phyloP scores from a whole-genome alignment of 2,329 filamentous ascomycete species.

The Scedosporium minutisporum region DNA sequence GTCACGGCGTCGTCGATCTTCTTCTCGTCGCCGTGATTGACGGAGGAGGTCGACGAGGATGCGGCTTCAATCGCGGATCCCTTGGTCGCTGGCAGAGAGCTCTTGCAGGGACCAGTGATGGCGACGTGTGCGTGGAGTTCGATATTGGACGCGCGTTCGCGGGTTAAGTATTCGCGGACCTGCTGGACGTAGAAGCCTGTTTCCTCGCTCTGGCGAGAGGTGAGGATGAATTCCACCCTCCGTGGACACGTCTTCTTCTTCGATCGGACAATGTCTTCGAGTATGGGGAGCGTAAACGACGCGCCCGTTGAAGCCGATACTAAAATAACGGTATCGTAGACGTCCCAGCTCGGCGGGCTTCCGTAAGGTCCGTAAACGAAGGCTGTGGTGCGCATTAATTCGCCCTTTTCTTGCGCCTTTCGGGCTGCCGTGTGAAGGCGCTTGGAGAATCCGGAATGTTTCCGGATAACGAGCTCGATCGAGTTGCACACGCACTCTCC shows the following conservation, averaged over 20 bases:
- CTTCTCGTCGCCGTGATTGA: background rate
- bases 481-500: slow-evolving; percentile 48
- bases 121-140: slow-evolving; percentile 44
- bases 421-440: slow-evolving; percentile 38
- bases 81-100: background rate
- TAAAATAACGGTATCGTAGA: slow-evolving; percentile 49
- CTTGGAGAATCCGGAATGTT: slow-evolving; percentile 47
- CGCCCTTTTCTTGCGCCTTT: slow-evolving; percentile 16
- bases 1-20: background rate
- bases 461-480: slow-evolving; percentile 47
- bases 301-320: slow-evolving; percentile 55
- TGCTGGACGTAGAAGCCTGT: slow-evolving; percentile 45
- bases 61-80: background rate
- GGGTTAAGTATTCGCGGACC: slow-evolving; percentile 34
- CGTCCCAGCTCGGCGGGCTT: slow-evolving; percentile 43
- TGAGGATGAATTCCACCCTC: slow-evolving; percentile 42
- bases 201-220: slow-evolving; percentile 42
- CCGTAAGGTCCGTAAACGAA: slow-evolving; percentile 50
- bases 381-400: slow-evolving; percentile 21
- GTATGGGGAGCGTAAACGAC: slow-evolving; percentile 49
- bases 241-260: slow-evolving; percentile 35
- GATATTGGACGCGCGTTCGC: slow-evolving; percentile 29
- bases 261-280: slow-evolving; percentile 41
- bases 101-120: slow-evolving; percentile 30
- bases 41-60: background rate